Conservation (phyloP, 495 filamentous ascomycete genomes). For the Podospora australis region DNA sequence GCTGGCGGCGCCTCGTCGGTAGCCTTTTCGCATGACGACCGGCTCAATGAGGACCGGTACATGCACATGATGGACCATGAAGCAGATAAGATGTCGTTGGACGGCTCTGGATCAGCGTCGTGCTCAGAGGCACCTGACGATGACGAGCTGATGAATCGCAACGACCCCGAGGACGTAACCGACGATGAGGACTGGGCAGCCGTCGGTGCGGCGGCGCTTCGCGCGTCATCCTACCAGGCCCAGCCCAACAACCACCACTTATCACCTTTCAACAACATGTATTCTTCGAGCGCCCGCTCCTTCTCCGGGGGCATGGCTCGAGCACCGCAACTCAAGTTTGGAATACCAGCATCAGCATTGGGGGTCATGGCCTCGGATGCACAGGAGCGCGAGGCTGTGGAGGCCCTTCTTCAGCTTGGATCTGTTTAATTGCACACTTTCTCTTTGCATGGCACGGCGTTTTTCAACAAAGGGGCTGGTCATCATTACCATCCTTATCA, state of each 20-base stretch:
- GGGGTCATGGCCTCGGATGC: constrained; percentile 46
- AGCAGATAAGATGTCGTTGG: constrained; percentile 94
- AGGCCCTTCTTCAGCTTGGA: constrained; percentile 76
- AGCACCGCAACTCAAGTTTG: constrained; percentile 40
- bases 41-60: constrained; percentile 52
- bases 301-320: constrained; percentile 45
- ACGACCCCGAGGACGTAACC: constrained; percentile 76
- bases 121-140: constrained; percentile 71
- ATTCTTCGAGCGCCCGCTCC: constrained; percentile 41
- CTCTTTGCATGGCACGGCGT: constrained; percentile 42
- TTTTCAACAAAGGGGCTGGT: constrained; percentile 27
- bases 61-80: constrained; percentile 72
- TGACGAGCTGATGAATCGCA: constrained; percentile 52
- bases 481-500: constrained; percentile 7
- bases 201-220: constrained; percentile 78
- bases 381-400: constrained; percentile 78
- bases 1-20: constrained; percentile 39
- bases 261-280: constrained; percentile 35
- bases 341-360: constrained; percentile 41
- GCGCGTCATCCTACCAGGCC: constrained; percentile 58
- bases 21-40: constrained; percentile 65
- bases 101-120: constrained; percentile 62
- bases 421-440: constrained; percentile 61
- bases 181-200: constrained; percentile 97
- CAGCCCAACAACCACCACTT: constrained; percentile 25